phyloP scores from a whole-genome alignment of 2,329 filamentous ascomycete genomes.

The Graphium sp. region DNA sequence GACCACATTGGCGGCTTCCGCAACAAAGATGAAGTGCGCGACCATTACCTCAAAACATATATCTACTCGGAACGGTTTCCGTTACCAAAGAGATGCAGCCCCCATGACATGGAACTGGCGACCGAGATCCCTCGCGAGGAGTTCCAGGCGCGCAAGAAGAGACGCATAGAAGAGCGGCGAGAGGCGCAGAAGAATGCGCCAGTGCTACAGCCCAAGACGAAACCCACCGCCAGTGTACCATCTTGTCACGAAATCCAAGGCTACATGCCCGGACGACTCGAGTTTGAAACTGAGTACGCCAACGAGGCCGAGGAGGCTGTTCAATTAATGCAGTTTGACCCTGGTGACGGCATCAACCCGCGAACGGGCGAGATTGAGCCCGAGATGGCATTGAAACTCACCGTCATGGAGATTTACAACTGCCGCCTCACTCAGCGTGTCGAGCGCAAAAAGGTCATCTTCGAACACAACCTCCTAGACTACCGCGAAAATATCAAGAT shows the following conservation, averaged over 20 bases:
- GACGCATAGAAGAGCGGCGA: conserved; percentile 80
- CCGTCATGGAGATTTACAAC: conserved; percentile 98
- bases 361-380: conserved; percentile 75
- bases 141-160: conserved; percentile 85
- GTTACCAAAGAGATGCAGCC: conserved; percentile 71
- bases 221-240: conserved; percentile 87
- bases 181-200: conserved; percentile 73
- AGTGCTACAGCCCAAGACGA: conserved; percentile 77
- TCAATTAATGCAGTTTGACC: conserved; percentile 95
- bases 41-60: conserved; percentile 84
- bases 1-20: conserved; percentile 95
- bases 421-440: conserved; percentile 76
- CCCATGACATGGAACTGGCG: conserved; percentile 61
- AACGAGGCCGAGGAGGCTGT: conserved; percentile 98
- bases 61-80: conserved; percentile 73
- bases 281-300: conserved; percentile 94
- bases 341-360: conserved; percentile 81
- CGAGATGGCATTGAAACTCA: conserved; percentile 94
- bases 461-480: conserved; percentile 85
- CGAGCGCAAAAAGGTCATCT: conserved; percentile 90
- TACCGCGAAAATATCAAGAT: conserved; percentile 79
- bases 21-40: conserved; percentile 84
- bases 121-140: conserved; percentile 75
- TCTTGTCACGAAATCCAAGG: conserved; percentile 96
- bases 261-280: conserved; percentile 92